These are phyloP conservation scores for Trametes cinnabarina DNA, from an alignment of 768 basidiomycete species.

Conservation along the genomic window DNA sequence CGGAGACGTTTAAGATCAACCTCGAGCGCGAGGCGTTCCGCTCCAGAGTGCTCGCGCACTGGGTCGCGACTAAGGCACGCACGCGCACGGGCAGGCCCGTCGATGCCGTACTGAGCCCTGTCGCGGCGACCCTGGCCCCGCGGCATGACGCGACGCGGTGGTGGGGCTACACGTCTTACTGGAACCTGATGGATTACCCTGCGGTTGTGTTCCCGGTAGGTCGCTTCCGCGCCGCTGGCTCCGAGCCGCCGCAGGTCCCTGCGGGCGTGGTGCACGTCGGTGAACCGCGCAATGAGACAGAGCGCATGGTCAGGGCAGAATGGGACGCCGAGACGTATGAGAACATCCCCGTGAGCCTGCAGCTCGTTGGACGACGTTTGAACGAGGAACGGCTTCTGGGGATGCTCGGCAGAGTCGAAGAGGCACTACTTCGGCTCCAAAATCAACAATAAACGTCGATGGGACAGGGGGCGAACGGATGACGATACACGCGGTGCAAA, in stretches of 20 bases:
- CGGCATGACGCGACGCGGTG: conserved; percentile 48
- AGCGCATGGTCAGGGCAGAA: conserved; percentile 36
- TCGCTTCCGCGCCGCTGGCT: conserved; percentile 30
- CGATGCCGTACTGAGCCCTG: conserved; percentile 48
- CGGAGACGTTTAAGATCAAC: conserved; percentile 46
- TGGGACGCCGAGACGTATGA: conserved; percentile 44
- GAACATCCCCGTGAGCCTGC: conserved; percentile 45
- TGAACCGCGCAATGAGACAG: conserved; percentile 35
- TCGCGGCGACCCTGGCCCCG: conserved; percentile 46
- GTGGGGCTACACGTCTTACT: conserved; percentile 52
- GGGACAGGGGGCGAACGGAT: background rate
- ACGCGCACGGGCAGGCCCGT: conserved; percentile 45
- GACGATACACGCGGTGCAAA: background rate
- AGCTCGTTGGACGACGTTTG: conserved; percentile 49
- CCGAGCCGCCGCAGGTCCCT: conserved; percentile 16
- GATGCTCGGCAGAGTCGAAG: conserved; percentile 42
- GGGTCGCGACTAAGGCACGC: conserved; percentile 39
- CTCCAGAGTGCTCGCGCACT: conserved; percentile 39
- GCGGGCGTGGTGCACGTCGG: conserved; percentile 4
- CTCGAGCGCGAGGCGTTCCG: conserved; percentile 44
- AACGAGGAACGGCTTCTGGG: conserved; percentile 50
- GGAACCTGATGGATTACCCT: conserved; percentile 52
- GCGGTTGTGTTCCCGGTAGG: conserved; percentile 48
- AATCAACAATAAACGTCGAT: conserved; percentile 7
- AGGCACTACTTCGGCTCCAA: conserved; percentile 20